phyloP scores from a whole-genome alignment of 2,329 filamentous ascomycete genomes.

The Penicillium sp. region DNA sequence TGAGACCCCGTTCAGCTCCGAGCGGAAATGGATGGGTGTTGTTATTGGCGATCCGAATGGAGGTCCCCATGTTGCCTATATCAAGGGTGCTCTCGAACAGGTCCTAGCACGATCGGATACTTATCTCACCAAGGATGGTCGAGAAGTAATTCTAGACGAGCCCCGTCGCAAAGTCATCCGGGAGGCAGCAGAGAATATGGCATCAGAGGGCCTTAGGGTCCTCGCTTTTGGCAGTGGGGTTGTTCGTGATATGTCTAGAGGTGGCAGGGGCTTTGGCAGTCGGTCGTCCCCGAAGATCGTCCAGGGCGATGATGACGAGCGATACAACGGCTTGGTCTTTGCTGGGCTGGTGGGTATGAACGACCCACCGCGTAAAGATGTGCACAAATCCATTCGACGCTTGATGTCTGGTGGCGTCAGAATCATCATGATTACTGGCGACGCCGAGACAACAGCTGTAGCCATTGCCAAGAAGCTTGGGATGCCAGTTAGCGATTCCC shows the following conservation, averaged over 20 bases:
- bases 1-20: conserved; percentile 92
- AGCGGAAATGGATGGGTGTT: conserved; percentile 98
- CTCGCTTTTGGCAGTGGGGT: conserved; percentile 85
- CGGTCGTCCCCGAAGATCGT: conserved; percentile 43
- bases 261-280: conserved; percentile 43
- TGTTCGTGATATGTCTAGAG: conserved; percentile 44
- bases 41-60: conserved; percentile 56
- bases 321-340: conserved; percentile 77
- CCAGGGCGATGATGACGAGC: conserved; percentile 54
- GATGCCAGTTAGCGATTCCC: conserved; percentile 64
- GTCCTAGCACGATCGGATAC: conserved; percentile 80
- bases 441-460: conserved; percentile 86
- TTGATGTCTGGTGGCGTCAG: conserved; percentile 91
- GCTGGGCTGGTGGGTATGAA: conserved; percentile 94
- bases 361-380: conserved; percentile 83
- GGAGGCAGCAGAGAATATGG: conserved; percentile 75
- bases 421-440: conserved; percentile 98
- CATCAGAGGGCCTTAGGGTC: conserved; percentile 77
- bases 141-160: conserved; percentile 76
- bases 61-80: conserved; percentile 75
- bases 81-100: conserved; percentile 88
- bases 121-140: conserved; percentile 75
- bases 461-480: conserved; percentile 93
- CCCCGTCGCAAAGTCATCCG: conserved; percentile 63
- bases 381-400: conserved; percentile 77